Evolutionary conservation across 1,139 yeast genomes (phyloP).

Genomic region (Wickerhamiella infanticola): DNA sequence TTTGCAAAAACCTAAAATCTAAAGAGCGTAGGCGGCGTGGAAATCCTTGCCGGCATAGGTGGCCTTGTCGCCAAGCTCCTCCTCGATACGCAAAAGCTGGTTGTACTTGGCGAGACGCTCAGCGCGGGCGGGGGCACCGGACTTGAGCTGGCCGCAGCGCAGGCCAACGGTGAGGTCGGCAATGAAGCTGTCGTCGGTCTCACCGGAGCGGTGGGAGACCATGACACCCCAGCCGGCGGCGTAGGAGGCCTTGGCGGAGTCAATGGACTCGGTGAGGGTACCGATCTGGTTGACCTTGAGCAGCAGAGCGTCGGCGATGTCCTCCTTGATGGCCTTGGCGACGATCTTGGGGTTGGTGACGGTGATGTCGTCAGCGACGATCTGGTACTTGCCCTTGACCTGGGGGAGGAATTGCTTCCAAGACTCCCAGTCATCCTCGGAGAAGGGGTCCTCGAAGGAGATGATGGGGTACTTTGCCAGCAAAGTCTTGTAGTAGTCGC

Average conservation of each 20-base stretch:
- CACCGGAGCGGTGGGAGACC: conserved; percentile 98
- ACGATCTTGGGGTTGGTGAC: conserved; percentile 94
- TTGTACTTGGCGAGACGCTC: conserved; percentile 93
- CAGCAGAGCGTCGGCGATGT: conserved; percentile 82
- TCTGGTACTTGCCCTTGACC: conserved; percentile 55
- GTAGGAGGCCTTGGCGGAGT: conserved; percentile 84
- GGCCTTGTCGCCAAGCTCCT: conserved; percentile 87
- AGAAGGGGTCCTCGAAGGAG: conserved; percentile 95
- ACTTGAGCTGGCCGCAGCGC: conserved; percentile 95
- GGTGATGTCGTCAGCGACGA: conserved; percentile 94
- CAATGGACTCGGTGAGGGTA: conserved; percentile 76
- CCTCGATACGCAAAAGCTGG: conserved; percentile 93
- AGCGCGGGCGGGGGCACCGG: conserved; percentile 99
- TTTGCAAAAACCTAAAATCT: background rate
- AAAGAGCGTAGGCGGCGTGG: conserved; percentile 28
- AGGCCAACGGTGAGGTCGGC: conserved; percentile 95
- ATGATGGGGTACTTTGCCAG: conserved; percentile 87
- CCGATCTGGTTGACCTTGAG: conserved; percentile 90
- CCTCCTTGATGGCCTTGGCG: conserved; percentile 85
- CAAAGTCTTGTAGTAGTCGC: conserved; percentile 64
- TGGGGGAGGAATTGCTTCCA: conserved; percentile 72
- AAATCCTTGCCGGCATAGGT: conserved; percentile 83
- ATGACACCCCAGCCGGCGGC: conserved; percentile 94
- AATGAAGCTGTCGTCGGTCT: conserved; percentile 94
- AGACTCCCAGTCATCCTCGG: conserved; percentile 98